Evolutionary conservation across 2,329 filamentous ascomycete species (phyloP), one percentile per base, ranked within the genome.

Genomic region (Albifimbria verrucaria): DNA sequence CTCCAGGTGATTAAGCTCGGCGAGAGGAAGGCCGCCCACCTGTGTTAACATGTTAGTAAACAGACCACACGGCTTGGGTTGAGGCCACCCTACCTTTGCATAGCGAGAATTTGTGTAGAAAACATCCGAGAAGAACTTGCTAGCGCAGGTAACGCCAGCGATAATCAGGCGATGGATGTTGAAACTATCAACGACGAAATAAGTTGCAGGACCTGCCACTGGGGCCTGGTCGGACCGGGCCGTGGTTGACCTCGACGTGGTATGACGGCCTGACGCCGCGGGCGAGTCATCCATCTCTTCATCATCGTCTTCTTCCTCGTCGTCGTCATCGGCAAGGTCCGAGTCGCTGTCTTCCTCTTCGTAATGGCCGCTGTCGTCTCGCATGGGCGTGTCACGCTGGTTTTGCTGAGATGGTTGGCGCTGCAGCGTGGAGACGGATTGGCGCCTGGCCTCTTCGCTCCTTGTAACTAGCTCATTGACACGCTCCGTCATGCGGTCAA

Each of bases 71-170:
- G 32, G 15, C 42, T 18, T 44, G 26, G 7, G 21, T 21, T 21
- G 36, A 26, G 25, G 26, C 49, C 21, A 48, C 5, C 79, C 58
- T 79, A 96, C 94, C 89, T 97, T 99, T 55, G 94, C 94, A 70
- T 99, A 99, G 85, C 94, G 85, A 52, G 94, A 97, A 72, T 99
- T 99, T 10, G 94, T 99, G 69, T 97, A 99, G 65, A 99, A 99
- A 41, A 97, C 93, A 73, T 99, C 84, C 5, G 93, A 97, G 73
- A 99, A 99, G 79, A 97, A 99, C 72, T 99, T 99, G 82, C 93
- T 97, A 5, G 94, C 92, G 72, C 94, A 97, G 3, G 94, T 99
- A 44, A 99, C 94, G 32, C 93, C 94, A 2, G 94, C 91, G 68
- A 99, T 99, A 51, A 97, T 92, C 52, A 99, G 78, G 52, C 94